Base-by-base conservation (phyloP, 352 stramenopile genomes). In the Globisporangium lucens region DNA sequence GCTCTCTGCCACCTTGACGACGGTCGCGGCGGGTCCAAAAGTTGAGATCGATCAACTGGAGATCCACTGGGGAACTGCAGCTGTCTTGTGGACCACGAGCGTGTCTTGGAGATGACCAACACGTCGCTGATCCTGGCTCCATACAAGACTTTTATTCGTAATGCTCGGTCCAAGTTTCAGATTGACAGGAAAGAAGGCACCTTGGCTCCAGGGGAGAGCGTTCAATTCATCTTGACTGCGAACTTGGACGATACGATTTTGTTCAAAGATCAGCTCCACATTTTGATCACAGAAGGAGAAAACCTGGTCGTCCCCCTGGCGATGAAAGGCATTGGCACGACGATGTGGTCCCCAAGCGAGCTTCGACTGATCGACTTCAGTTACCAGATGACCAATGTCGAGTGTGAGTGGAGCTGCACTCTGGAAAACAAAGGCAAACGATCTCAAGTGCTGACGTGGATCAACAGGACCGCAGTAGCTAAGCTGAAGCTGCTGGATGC, bases 371-470 rank as follows among this genome's bases (percentile, higher is more conserved):
- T 98, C 49, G 92, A 98, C 67, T 98, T 98, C 66, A 85, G 80
- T 2, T 75, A 95, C 30, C 90, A 98, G 63, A 96, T 98, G 79
- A 98, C 94, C 0, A 90, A 77, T 61, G 79, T 75, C 38, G 74
- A 87, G 67, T 98, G 91, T 69, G 85, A 98, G 67, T 96, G 90
- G 80, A 93, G 85, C 46, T 98, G 97, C 63, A 96, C 95, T 2
- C 80, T 99, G 6, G 95, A 99, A 65, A 99, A 99, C 80, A 97
- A 97, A 61, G 96, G 96, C 22, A 95, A 97, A 41, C 86, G 95
- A 1, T 75, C 91, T 7, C 96, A 98, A 67, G 71, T 91, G 5
- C 75, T 99, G 36, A 95, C 87, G 24, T 99, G 95, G 96, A 76
- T 94, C 29, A 99, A 99, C 68, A 80, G 85, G 58, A 93, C 87